Evolutionary conservation across 495 filamentous ascomycete species (phyloP), one percentile per base, ranked within the genome.

Genomic region (Neurospora sp.): DNA sequence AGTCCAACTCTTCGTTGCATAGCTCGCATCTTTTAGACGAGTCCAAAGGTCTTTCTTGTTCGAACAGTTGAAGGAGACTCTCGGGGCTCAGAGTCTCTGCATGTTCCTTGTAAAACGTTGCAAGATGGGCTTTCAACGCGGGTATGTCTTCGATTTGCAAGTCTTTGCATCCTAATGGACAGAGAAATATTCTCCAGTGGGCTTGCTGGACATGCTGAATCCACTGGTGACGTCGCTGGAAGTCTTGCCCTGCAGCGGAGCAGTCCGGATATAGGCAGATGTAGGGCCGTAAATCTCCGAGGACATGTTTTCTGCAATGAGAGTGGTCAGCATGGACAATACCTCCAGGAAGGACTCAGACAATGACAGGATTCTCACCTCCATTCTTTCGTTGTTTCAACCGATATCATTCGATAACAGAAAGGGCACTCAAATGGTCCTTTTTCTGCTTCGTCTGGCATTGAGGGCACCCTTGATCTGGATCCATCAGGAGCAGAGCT

Each of bases 351-450:
- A 8, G 3, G 8, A 27, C 6, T 18, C 11, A 9, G 11, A 16
- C 9, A 3, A 37, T 18, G 8, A 1, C 0, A 16, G 40, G 22
- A 14, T 44, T 71, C 78, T 68, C 72, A 82, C 80, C 74, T 82
- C 82, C 82, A 84, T 20, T 78, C 76, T 16, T 35, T 14, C 37
- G 73, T 80, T 48, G 74, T 77, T 8, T 74, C 75, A 1, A 80
- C 76, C 1, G 39, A 71, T 31, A 81, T 75, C 68, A 81, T 76
- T 20, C 73, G 78, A 20, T 74, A 81, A 65, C 81, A 83, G 40
- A 78, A 82, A 0, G 80, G 81, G 42, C 81, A 84, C 42, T 80
- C 74, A 39, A 84, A 82, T 6, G 78, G 80, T 3, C 77, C 72
- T 0, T 72, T 22, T 8, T 70, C 2, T 10, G 77, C 59, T n/a